phyloP scores from a whole-genome alignment of 257 asterid species.

The Scutellaria barbata region DNA sequence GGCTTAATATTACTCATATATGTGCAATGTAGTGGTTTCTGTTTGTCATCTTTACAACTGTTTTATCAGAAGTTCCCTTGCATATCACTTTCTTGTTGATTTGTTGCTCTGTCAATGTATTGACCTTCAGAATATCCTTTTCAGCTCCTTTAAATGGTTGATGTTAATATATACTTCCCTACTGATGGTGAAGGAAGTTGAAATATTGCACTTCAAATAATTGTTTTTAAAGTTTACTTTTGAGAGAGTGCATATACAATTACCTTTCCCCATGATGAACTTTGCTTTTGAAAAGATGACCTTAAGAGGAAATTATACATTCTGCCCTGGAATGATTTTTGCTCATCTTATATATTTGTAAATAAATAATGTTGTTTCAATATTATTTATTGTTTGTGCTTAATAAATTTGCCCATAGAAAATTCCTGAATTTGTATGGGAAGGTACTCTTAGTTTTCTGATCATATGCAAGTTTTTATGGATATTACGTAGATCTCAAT shows the following conservation, averaged over 20 bases:
- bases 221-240: slow-evolving; percentile 18
- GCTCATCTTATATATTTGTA: neutral
- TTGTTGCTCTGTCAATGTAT: neutral
- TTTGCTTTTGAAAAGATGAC: slow-evolving; percentile 10
- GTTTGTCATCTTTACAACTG: slow-evolving; percentile 11
- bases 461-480: slow-evolving; percentile 6
- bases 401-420: neutral
- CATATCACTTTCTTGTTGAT: neutral
- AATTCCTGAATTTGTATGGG: neutral
- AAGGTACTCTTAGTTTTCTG: slow-evolving; percentile 11
- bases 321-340: slow-evolving; percentile 11
- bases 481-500: slow-evolving; percentile 7
- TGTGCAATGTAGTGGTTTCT: slow-evolving; percentile 25
- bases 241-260: neutral
- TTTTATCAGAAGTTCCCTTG: slow-evolving; percentile 14
- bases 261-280: neutral
- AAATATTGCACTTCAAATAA: slow-evolving; percentile 21
- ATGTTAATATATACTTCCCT: slow-evolving; percentile 8
- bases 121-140: slow-evolving; percentile 23
- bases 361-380: neutral
- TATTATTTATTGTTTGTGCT: neutral
- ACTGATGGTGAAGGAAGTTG: slow-evolving; percentile 18
- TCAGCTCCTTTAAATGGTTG: slow-evolving; percentile 23
- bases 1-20: slow-evolving; percentile 8
- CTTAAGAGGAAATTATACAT: slow-evolving; percentile 2